Conservation (phyloP, 805 yeast genomes). For the Starmerella kuoi region DNA sequence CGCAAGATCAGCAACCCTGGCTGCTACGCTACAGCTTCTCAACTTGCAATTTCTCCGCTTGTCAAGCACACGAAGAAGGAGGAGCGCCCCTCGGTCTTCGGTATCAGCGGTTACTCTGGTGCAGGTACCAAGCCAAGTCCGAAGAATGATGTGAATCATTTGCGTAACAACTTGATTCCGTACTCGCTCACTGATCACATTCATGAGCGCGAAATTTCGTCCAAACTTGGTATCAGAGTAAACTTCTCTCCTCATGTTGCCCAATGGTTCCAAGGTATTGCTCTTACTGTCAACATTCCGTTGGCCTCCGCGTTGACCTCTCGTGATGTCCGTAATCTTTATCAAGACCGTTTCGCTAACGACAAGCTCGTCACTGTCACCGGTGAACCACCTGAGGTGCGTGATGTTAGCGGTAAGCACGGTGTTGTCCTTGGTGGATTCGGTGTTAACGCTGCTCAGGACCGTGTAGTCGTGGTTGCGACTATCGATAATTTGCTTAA, state of each 20-base stretch:
- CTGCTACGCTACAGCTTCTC: constrained; percentile 98
- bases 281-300: constrained; percentile 85
- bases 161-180: constrained; percentile 79
- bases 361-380: constrained; percentile 75
- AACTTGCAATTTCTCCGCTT: constrained; percentile 80
- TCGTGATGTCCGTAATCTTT: constrained; percentile 71
- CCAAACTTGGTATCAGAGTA: constrained; percentile 62
- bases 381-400: constrained; percentile 89
- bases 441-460: constrained; percentile 76
- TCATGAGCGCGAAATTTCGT: constrained; percentile 87
- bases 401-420: constrained; percentile 83
- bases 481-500: constrained; percentile 90
- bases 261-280: constrained; percentile 97
- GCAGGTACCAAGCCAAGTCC: constrained; percentile 99
- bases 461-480: constrained; percentile 87
- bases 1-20: constrained; percentile 91
- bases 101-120: constrained; percentile 97
- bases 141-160: constrained; percentile 68
- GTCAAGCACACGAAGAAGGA: constrained; percentile 36
- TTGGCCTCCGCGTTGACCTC: constrained; percentile 52
- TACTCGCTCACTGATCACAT: constrained; percentile 93
- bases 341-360: constrained; percentile 75
- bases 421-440: constrained; percentile 94
- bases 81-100: constrained; percentile 77
- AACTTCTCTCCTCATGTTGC: constrained; percentile 97